Evolutionary conservation across 2,329 filamentous ascomycete species (phyloP), one percentile per base, ranked within the genome.

Genomic region (Pyrenophora tritici-repentis): DNA sequence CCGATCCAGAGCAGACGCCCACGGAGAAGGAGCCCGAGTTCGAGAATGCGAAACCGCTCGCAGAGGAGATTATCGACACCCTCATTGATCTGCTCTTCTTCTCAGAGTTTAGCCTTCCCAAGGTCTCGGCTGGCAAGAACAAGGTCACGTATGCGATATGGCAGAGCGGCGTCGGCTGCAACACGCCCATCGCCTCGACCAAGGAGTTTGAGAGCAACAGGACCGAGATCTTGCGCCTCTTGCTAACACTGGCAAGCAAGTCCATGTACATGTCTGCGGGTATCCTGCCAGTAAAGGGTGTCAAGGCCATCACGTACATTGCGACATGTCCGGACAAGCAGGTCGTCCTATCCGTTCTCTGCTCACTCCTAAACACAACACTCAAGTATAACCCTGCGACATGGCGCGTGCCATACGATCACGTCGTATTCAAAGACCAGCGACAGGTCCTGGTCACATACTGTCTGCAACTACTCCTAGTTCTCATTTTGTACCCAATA

Each of bases 131-230:
- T 49, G 84, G 85, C 46, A 91, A 88, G 67, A 83, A 83, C 56
- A 95, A 94, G 72, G 89, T 97, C 48, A 89, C 88, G 6, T 96
- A 94, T 75, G 88, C 91, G 46, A 97, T 99, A 70, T 99, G 94
- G 94, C 91, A 97, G 76, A 97, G 90, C 68, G 94, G 94, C 40
- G 93, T 99, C 24, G 94, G 94, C 12, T 97, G 93, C 78, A 96
- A 96, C 73, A 90, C 89, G 13, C 85, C 91, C 4, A 86, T 95
- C 62, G 87, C 87, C 8, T 93, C 91, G 3, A 97, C 87, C 44
- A 96, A 91, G 72, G 92, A 97, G 65, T 88, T 90, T 51, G 94
- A 99, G 76, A 95, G 83, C 76, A 97, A 97, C 73, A 85, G 94
- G 52, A 91, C 89, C 59, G 94, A 99, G 75, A 88, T 97, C 24